Base-by-base conservation (phyloP, 495 filamentous ascomycete species). In the Letharia lupina region DNA sequence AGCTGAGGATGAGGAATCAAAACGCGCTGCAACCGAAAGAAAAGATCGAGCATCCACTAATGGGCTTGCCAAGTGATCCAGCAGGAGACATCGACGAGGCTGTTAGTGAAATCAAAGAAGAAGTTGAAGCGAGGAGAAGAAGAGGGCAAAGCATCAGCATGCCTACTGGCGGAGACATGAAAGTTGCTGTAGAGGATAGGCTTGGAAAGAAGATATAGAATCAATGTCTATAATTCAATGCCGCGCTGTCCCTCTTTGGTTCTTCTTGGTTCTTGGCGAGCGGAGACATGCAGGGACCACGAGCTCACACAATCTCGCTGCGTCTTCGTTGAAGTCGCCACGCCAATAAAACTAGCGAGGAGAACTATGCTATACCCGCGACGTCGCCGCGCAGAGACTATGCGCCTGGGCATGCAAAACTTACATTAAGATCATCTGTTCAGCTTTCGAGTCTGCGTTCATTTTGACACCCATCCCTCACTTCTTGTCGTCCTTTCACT, bases 21-120 rank as follows among this genome's bases (percentile, higher is more conserved):
- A 23, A 73, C 71, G 48, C 73, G 75, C 37, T 59, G 35, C 47
- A 60, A 39, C 47, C 11, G 23, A 42, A 71, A 44, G 64, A 61
- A 68, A 72, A 45, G 76, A 79, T 18, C 64, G 73, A 72, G n/a
- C 75, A 83, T 64, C 83, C 89, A 0, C 81, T 89, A 0, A 77
- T 97, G 18, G 94, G 94, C 2, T 77, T 98, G 33, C 87, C 90
- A 0, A 81, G 82, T 67, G 91, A 97, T 72, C 87, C 90, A 1
- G 84, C 84, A 50, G 76, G 79, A 54, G 93, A 96, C 72, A 77
- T 95, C 42, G 88, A 91, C 40, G 91, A 96, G 71, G 87, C 88
- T 10, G 81, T 96, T 0, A 77, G 77, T 35, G 92, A 97, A 77
- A 80, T 96, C 13, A 87, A 77, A 71, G 79, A 73, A 48, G 91